Percentiles rank a stretch among this genome's conserved stretches.
Evolutionary conservation across 1,139 yeast species (phyloP).

Genomic region (Suhomyces bribrorum): DNA sequence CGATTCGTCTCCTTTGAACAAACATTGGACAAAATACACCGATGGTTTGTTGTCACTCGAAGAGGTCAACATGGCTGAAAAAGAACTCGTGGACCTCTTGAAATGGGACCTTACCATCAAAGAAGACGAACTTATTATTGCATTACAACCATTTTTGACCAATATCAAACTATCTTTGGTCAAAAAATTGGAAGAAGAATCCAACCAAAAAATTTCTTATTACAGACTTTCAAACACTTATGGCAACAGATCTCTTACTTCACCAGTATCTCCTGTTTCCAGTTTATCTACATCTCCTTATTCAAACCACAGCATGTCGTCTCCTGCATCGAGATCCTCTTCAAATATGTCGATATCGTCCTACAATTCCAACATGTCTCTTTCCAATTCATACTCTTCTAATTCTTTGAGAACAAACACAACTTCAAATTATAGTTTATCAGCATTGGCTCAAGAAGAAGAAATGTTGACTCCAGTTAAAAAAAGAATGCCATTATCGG

Average conservation of each 20-base stretch:
- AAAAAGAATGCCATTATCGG: conserved; percentile 25
- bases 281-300: conserved; percentile 16
- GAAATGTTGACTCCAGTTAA: conserved; percentile 12
- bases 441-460: conserved; percentile 16
- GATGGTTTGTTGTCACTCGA: conserved; percentile 72
- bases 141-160: conserved; percentile 71
- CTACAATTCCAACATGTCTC: conserved; percentile 20
- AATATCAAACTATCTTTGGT: conserved; percentile 55
- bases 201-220: conserved; percentile 36
- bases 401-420: conserved; percentile 9
- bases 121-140: conserved; percentile 65
- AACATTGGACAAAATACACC: conserved; percentile 93
- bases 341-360: conserved; percentile 20
- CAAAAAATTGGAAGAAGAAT: conserved; percentile 34
- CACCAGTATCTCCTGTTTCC: conserved; percentile 18
- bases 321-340: conserved; percentile 16
- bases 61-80: conserved; percentile 90
- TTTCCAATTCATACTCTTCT: conserved; percentile 21
- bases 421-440: conserved; percentile 16
- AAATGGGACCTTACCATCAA: conserved; percentile 80
- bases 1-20: conserved; percentile 91
- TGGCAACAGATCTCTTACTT: conserved; percentile 13
- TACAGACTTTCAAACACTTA: conserved; percentile 39
- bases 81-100: conserved; percentile 77
- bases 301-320: conserved; percentile 12